phyloP scores from a whole-genome alignment of 805 yeast genomes.

The Scheffersomyces ergatensis region DNA sequence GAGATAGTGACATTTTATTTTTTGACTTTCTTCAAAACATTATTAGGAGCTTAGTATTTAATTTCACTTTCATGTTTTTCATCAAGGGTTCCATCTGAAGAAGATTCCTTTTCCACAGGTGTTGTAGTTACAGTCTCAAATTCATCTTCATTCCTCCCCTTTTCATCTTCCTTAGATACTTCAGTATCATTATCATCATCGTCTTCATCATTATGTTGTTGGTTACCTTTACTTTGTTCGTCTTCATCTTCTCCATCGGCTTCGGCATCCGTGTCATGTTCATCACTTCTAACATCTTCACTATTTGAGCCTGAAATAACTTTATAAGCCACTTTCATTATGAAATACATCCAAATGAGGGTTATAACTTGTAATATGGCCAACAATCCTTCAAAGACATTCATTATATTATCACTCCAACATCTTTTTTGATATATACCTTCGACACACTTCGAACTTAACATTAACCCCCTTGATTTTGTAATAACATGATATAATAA shows the following conservation, averaged over 20 bases:
- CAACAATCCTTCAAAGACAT: slow-evolving; percentile 53
- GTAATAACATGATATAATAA: slow-evolving; percentile 58
- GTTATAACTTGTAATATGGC: slow-evolving; percentile 66
- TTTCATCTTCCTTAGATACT: slow-evolving; percentile 6
- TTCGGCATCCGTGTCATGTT: slow-evolving; percentile 52
- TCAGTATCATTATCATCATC: slow-evolving; percentile 7
- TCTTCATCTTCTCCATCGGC: slow-evolving; percentile 12
- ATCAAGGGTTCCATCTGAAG: slow-evolving; percentile 6
- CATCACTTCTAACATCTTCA: slow-evolving; percentile 84
- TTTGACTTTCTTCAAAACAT: no score
- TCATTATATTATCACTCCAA: slow-evolving; percentile 45
- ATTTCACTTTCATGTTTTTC: slow-evolving; percentile 2
- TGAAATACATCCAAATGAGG: slow-evolving; percentile 72
- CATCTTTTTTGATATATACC: slow-evolving; percentile 41
- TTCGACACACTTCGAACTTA: slow-evolving; percentile 37
- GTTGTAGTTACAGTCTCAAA: not conserved
- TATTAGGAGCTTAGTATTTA: no score
- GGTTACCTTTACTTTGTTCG: slow-evolving; percentile 11
- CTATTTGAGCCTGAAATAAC: slow-evolving; percentile 75
- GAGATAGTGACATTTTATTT: no score
- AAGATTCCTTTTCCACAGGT: slow-evolving; percentile 2
- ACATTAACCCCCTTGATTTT: slow-evolving; percentile 38
- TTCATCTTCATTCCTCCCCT: slow-evolving; percentile 1
- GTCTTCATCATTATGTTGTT: slow-evolving; percentile 13
- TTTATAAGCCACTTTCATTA: slow-evolving; percentile 64